phyloP scores from a whole-genome alignment of 306 rosid genomes.

The Lablab purpureus region DNA sequence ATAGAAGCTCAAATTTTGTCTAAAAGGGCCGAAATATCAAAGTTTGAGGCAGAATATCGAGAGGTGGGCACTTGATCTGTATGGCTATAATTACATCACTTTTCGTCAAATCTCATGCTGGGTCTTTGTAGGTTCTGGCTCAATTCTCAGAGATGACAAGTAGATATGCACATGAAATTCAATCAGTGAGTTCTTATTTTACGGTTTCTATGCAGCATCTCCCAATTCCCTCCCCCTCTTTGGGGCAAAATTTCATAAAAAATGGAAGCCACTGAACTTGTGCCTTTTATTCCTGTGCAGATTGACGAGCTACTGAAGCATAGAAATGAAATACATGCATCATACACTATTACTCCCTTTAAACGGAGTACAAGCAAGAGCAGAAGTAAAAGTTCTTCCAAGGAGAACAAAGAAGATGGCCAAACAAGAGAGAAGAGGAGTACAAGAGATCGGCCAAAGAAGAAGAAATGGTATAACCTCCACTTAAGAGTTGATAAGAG shows the following conservation, averaged over 20 bases:
- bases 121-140: constrained; percentile 74
- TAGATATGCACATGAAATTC: constrained; percentile 95
- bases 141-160: constrained; percentile 96
- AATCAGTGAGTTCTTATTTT: constrained; percentile 66
- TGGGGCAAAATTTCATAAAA: not conserved
- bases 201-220: not conserved
- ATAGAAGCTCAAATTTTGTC: constrained; percentile 86
- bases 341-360: constrained; percentile 75
- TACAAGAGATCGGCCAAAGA: constrained; percentile 81
- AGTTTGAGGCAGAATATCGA: constrained; percentile 94
- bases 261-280: constrained; percentile 28
- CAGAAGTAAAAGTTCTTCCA: constrained; percentile 68
- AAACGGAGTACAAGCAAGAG: constrained; percentile 81
- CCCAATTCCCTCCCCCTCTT: not conserved
- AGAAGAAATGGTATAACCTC: constrained; percentile 92
- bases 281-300: constrained; percentile 54
- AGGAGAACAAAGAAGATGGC: constrained; percentile 78
- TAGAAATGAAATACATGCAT: constrained; percentile 88
- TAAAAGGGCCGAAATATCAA: constrained; percentile 89
- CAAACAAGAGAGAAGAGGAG: constrained; percentile 71
- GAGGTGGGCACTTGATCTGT: constrained; percentile 65
- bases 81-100: constrained; percentile 21
- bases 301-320: constrained; percentile 91
- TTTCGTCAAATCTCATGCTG: constrained; percentile 35
- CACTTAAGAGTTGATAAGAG: constrained; percentile 91